Evolutionary conservation across 164 flowering plant genomes (phyloP).

Genomic region (Liriodendron chinense): DNA sequence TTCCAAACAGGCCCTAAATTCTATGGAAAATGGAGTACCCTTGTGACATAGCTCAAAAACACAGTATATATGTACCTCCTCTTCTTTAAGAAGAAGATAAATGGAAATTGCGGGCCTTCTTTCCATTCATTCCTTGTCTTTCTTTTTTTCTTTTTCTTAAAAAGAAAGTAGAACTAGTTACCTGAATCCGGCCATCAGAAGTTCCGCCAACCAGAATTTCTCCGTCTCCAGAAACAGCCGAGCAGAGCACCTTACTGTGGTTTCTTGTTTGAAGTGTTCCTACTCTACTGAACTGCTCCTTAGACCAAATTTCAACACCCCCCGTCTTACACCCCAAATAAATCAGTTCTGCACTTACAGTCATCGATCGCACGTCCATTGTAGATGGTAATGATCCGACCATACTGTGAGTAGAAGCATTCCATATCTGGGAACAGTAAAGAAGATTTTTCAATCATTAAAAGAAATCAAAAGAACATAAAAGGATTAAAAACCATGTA

Average conservation of each 20-base stretch:
- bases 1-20: too few species aligned
- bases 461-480: background rate
- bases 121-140: too few species aligned
- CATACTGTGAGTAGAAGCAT: conserved; percentile 34
- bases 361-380: conserved; percentile 52
- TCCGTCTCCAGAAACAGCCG: conserved; percentile 52
- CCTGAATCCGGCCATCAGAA: conserved; percentile 73
- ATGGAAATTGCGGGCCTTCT: background rate
- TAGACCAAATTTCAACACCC: conserved; percentile 63
- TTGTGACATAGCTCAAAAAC: background rate
- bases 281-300: conserved; percentile 45
- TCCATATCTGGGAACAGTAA: conserved; percentile 49
- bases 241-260: conserved; percentile 45
- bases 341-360: conserved; percentile 61
- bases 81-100: background rate
- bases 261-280: conserved; percentile 51
- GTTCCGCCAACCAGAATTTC: conserved; percentile 66
- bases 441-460: conserved; percentile 4
- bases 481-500: background rate
- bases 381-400: conserved; percentile 53
- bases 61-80: background rate
- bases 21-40: too few species aligned
- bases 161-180: conserved; percentile 14
- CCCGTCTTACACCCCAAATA: conserved; percentile 74
- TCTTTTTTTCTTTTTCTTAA: background rate